Conservation (phyloP, 768 basidiomycete species). For the Gloeophyllum trabeum region DNA sequence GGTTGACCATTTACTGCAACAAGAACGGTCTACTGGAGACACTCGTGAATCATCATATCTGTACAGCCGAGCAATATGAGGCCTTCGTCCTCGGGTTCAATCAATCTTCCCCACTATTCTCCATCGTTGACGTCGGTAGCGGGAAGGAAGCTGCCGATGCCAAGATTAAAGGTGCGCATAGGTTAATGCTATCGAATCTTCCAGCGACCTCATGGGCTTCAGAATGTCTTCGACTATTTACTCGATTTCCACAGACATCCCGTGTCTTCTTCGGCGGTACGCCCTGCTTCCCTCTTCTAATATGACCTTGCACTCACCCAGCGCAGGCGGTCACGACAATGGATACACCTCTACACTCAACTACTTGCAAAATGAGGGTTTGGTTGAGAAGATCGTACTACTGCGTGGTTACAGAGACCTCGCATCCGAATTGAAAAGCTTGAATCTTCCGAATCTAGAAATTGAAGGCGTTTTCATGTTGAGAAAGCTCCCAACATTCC, state of each 20-base stretch:
- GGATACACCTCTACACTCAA: slow-evolving; percentile 27
- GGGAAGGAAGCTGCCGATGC: slow-evolving; percentile 31
- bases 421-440: slow-evolving; percentile 20
- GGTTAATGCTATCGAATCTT: neutral
- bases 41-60: slow-evolving; percentile 16
- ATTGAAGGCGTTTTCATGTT: slow-evolving; percentile 26
- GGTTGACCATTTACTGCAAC: slow-evolving; percentile 27
- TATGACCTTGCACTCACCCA: neutral
- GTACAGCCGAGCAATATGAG: slow-evolving; percentile 23
- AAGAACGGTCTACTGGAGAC: slow-evolving; percentile 22
- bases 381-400: slow-evolving; percentile 24
- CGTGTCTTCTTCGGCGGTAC: slow-evolving; percentile 28
- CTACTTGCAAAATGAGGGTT: slow-evolving; percentile 24
- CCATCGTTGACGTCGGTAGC: slow-evolving; percentile 28
- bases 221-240: slow-evolving; percentile 48
- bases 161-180: slow-evolving; percentile 25
- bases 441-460: slow-evolving; percentile 19
- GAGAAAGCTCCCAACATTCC: slow-evolving; percentile 17
- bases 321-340: slow-evolving; percentile 25
- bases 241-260: slow-evolving; percentile 29
- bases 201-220: neutral
- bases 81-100: slow-evolving; percentile 26
- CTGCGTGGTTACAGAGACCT: slow-evolving; percentile 27
- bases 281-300: slow-evolving; percentile 2
- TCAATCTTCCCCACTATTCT: slow-evolving; percentile 27